These are phyloP conservation scores for Ceratocystis harringtonii DNA, from an alignment of 2,329 filamentous ascomycete species.

Conservation along the genomic window DNA sequence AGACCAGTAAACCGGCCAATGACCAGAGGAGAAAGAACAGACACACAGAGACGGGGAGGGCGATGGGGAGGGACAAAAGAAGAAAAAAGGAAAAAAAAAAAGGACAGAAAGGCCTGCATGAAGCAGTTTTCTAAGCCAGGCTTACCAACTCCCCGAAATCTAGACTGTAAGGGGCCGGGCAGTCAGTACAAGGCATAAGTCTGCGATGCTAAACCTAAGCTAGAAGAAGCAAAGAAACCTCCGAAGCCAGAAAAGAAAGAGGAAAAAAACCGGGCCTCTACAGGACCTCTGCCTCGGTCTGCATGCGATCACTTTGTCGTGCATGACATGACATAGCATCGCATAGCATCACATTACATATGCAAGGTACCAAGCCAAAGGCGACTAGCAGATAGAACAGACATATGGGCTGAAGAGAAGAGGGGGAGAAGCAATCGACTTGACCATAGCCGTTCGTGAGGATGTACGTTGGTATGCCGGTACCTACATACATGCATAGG, in stretches of 20 bases:
- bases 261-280: background rate
- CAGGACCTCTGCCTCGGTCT: background rate
- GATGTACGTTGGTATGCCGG: background rate
- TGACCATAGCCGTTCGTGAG: background rate
- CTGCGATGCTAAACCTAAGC: background rate
- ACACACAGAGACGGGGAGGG: background rate
- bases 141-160: background rate
- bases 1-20: background rate
- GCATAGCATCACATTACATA: constrained; percentile 4
- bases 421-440: background rate
- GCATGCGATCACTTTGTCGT: constrained; percentile 9
- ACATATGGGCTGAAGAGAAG: background rate
- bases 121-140: background rate
- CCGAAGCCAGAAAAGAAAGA: background rate
- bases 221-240: background rate
- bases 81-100: background rate
- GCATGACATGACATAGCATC: constrained; percentile 2
- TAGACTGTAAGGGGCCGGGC: background rate
- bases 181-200: background rate
- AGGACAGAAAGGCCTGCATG: background rate
- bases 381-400: background rate
- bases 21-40: background rate
- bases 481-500: background rate
- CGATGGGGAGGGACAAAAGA: background rate
- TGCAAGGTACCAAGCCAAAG: constrained; percentile 7